Conservation (phyloP, 305 asterid genomes). For the Solanum aculeatissimum region DNA sequence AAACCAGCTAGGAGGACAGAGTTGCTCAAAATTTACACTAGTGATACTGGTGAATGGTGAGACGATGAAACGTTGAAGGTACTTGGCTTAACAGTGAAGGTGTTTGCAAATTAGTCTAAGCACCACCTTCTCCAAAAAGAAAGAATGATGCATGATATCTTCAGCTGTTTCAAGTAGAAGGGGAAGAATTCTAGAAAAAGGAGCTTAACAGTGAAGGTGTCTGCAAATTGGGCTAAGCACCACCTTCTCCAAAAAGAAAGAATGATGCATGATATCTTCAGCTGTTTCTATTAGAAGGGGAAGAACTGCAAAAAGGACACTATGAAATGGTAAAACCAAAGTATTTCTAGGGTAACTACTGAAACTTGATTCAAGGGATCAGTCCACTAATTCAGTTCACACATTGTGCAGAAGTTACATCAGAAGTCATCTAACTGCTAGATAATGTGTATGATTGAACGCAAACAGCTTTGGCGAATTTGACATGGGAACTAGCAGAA, state of each 20-base stretch:
- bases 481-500: background rate
- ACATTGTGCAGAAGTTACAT: background rate
- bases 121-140: background rate
- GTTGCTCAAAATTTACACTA: background rate
- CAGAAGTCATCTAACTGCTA: background rate
- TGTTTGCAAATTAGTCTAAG: background rate
- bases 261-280: background rate
- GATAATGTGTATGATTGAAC: background rate
- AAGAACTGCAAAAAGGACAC: background rate
- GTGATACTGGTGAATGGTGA: background rate
- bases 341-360: background rate
- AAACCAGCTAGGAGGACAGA: background rate
- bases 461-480: background rate
- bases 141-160: background rate
- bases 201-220: background rate
- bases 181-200: no score
- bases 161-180: background rate
- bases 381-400: background rate
- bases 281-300: background rate
- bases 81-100: background rate
- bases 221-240: background rate
- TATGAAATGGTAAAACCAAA: background rate
- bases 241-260: background rate
- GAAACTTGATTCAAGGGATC: background rate
- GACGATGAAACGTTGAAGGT: background rate